Evolutionary conservation across 1,284 basidiomycete species (phyloP).

Genomic region (Malassezia dermatis): DNA sequence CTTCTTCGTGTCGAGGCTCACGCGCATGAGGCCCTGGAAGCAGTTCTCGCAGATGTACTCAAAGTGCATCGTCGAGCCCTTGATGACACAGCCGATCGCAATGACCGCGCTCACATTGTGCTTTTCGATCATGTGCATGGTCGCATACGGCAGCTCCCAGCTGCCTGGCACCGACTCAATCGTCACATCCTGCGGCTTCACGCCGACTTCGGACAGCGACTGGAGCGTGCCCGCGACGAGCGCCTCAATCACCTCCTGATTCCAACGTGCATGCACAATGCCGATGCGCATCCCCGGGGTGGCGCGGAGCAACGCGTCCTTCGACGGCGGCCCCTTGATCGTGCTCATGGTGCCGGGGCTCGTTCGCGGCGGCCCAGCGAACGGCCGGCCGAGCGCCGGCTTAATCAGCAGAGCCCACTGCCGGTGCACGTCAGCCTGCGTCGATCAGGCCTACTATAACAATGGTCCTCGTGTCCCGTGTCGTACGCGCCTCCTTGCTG

Average conservation of each 20-base stretch:
- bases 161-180: constrained; percentile 78
- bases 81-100: constrained; percentile 93
- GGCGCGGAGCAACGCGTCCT: constrained; percentile 38
- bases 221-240: constrained; percentile 65
- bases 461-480: not conserved
- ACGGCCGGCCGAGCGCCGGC: not conserved
- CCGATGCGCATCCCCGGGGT: constrained; percentile 38
- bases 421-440: not conserved
- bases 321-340: constrained; percentile 41
- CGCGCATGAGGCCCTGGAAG: constrained; percentile 81
- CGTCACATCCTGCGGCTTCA: constrained; percentile 78
- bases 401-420: not conserved
- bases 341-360: not conserved
- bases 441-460: not conserved
- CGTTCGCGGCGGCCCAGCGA: too few species aligned
- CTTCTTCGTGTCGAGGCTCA: constrained; percentile 83
- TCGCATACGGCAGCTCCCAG: constrained; percentile 42
- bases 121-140: constrained; percentile 53
- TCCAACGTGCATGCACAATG: constrained; percentile 57
- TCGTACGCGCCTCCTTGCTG: not conserved
- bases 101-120: constrained; percentile 66
- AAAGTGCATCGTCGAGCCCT: constrained; percentile 54
- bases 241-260: constrained; percentile 70
- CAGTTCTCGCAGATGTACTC: constrained; percentile 86
- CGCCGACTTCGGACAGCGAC: constrained; percentile 71